These are phyloP conservation scores for Tetrahymena malaccensis DNA, from an alignment of 73 alveolate genomes.

Conservation along the genomic window DNA sequence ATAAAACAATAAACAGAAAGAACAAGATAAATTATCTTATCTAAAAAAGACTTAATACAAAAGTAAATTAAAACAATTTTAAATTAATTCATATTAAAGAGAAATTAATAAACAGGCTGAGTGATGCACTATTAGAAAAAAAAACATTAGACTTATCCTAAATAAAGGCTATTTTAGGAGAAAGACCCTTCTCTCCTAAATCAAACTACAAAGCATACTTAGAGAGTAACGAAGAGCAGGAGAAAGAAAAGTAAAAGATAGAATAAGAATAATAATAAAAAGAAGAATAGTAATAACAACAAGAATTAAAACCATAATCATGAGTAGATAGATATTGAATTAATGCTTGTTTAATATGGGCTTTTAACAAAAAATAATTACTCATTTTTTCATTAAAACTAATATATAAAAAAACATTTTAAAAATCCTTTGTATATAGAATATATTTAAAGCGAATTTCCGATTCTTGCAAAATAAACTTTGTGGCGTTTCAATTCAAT, in stretches of 20 bases:
- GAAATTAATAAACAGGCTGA: slow-evolving; percentile 18
- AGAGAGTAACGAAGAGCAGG: slow-evolving; percentile 1
- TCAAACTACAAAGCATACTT: slow-evolving; percentile 34
- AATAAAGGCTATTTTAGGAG: slow-evolving; percentile 60
- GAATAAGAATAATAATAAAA: background rate
- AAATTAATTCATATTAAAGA: too few species aligned
- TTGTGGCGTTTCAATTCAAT: too few species aligned
- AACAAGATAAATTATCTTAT: slow-evolving; percentile 28
- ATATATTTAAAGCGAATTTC: too few species aligned
- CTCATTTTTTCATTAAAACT: too few species aligned
- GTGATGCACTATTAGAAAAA: slow-evolving; percentile 53
- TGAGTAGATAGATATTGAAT: too few species aligned
- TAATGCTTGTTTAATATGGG: background rate
- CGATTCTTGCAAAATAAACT: too few species aligned
- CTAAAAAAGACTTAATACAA: slow-evolving; percentile 35
- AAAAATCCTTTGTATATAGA: background rate
- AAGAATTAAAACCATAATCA: background rate
- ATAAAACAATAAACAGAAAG: slow-evolving; percentile 25
- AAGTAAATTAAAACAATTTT: slow-evolving; percentile 5
- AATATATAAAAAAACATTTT: too few species aligned
- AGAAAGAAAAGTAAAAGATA: background rate
- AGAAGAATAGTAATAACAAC: background rate
- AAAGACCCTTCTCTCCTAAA: slow-evolving; percentile 71
- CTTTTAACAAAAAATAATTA: background rate
- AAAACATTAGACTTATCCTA: slow-evolving; percentile 63